A percentile compares a stretch with the other conserved stretches of the same genome.
Evolutionary conservation across 306 rosid species (phyloP).

Genomic region (Cicer pinnatifidum): DNA sequence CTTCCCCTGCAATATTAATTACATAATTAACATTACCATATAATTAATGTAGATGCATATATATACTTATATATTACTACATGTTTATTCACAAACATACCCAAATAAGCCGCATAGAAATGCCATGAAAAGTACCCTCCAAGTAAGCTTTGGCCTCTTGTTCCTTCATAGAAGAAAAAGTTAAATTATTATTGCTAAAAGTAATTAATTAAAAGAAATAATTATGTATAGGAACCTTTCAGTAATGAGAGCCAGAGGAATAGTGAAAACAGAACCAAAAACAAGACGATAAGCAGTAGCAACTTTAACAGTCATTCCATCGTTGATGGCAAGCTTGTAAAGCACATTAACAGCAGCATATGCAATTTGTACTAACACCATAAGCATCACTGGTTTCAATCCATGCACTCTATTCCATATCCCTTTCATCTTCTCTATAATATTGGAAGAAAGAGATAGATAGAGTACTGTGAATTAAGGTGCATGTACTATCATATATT

Average conservation of each 20-base stretch:
- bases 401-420: conserved; percentile 31
- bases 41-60: too few species aligned
- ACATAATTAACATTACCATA: too few species aligned
- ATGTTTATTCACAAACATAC: conserved; percentile 35
- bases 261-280: conserved; percentile 62
- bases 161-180: conserved; percentile 39
- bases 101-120: conserved; percentile 67
- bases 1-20: conserved; percentile 55
- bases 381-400: conserved; percentile 48
- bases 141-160: conserved; percentile 55
- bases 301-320: conserved; percentile 68
- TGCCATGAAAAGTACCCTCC: conserved; percentile 56
- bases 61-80: too few species aligned
- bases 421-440: conserved; percentile 10
- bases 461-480: neutral
- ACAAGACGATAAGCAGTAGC: conserved; percentile 71
- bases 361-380: conserved; percentile 58
- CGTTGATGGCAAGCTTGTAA: conserved; percentile 64
- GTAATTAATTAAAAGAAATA: neutral
- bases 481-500: neutral
- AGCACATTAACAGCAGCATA: conserved; percentile 62
- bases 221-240: conserved; percentile 28
- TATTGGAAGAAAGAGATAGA: neutral
- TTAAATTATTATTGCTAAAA: neutral
- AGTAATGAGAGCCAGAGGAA: conserved; percentile 64